These are phyloP conservation scores for Croton setiger DNA, from an alignment of 441 rosid species.

Conservation along the genomic window DNA sequence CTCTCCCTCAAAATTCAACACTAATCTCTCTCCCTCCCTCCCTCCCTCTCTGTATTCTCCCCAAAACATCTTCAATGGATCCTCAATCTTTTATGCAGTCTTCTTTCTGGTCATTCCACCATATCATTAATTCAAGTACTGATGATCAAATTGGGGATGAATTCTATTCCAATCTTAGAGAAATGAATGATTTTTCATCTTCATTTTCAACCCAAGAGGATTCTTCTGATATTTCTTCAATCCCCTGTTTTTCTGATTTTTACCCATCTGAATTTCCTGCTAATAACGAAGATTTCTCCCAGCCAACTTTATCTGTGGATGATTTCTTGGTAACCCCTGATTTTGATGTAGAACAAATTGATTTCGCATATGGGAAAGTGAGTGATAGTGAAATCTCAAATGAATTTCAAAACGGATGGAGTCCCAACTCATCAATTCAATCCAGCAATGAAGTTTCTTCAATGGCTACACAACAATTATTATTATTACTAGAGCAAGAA, in stretches of 20 bases:
- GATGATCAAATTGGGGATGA: slow-evolving; percentile 16
- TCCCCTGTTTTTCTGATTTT: slow-evolving; percentile 20
- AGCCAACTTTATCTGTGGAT: slow-evolving; percentile 22
- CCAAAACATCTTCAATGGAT: slow-evolving; percentile 30
- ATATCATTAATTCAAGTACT: slow-evolving; percentile 19
- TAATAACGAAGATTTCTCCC: slow-evolving; percentile 12
- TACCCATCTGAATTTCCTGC: slow-evolving; percentile 20
- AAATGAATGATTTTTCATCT: slow-evolving; percentile 24
- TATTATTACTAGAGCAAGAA: slow-evolving; percentile 25
- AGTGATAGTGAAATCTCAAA: slow-evolving; percentile 10
- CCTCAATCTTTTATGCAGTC: slow-evolving; percentile 21
- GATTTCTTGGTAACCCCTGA: slow-evolving; percentile 27
- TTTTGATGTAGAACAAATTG: slow-evolving; percentile 21
- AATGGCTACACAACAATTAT: background rate
- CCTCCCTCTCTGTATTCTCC: background rate
- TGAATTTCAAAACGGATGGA: slow-evolving; percentile 22
- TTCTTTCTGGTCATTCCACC: slow-evolving; percentile 31
- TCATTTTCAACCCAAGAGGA: slow-evolving; percentile 29
- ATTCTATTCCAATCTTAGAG: background rate
- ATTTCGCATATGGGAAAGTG: slow-evolving; percentile 9
- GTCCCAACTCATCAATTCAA: slow-evolving; percentile 34
- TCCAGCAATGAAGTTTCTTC: slow-evolving; percentile 27
- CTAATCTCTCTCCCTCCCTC: background rate
- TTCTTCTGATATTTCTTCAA: slow-evolving; percentile 19
- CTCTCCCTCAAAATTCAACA: slow-evolving; percentile 14